These are phyloP conservation scores for Boechera divaricarpa DNA, from an alignment of 345 rosid genomes.

Conservation along the genomic window DNA sequence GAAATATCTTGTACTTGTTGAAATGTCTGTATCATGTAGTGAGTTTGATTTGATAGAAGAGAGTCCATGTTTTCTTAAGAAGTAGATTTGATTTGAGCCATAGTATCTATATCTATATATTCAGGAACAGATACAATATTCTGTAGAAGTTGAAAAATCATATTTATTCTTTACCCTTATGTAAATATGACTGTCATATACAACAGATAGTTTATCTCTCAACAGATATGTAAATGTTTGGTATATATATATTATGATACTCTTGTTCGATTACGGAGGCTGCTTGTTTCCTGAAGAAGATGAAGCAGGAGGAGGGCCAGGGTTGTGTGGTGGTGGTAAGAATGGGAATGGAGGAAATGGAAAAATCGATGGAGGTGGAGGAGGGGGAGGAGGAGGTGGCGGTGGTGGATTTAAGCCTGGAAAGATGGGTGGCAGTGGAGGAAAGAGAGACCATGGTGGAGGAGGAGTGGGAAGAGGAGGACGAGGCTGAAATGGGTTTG, in stretches of 20 bases:
- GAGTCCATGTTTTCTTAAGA: background rate
- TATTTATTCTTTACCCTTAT: constrained; percentile 38
- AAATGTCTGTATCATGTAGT: background rate
- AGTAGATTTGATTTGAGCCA: constrained; percentile 12
- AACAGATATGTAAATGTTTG: constrained; percentile 1
- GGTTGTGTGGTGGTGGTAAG: constrained; percentile 50
- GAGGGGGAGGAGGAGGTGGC: constrained; percentile 34
- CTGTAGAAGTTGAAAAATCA: constrained; percentile 9
- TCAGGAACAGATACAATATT: constrained; percentile 12
- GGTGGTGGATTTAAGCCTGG: constrained; percentile 41
- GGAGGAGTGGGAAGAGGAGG: constrained; percentile 38
- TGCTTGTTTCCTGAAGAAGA: constrained; percentile 38
- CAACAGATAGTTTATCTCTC: constrained; percentile 33
- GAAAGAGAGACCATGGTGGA: constrained; percentile 40
- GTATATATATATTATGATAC: constrained; percentile 10
- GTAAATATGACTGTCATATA: constrained; percentile 29
- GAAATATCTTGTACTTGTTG: background rate
- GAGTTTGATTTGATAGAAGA: background rate
- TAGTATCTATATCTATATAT: background rate
- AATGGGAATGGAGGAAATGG: constrained; percentile 54
- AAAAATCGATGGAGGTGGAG: constrained; percentile 40
- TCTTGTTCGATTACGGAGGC: constrained; percentile 22
- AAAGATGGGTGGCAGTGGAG: constrained; percentile 48
- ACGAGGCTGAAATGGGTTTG: constrained; percentile 35
- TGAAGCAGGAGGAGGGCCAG: constrained; percentile 56